Base-by-base conservation (phyloP, 805 yeast species). In the Wickerhamiella brachini region DNA sequence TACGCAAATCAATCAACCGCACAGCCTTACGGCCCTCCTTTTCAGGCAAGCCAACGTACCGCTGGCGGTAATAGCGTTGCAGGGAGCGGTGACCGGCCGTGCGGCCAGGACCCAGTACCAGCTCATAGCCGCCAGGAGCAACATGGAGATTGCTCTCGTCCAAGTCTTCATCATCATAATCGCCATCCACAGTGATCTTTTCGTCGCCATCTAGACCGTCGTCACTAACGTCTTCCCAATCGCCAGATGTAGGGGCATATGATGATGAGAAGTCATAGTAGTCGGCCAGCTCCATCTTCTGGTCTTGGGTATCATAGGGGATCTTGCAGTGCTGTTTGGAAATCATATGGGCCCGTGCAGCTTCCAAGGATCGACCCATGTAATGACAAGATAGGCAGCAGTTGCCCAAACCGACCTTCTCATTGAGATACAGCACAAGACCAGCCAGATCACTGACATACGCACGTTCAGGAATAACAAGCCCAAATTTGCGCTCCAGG, bases 331-430 rank as follows among this genome's bases (percentile, higher is more conserved):
- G 99, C 52, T 87, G 79, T 66, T 93, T 93, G 8, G 83, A 75
- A 4, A 73, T 59, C 84, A 87, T 82, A 66, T 93, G 99, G 44
- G 86, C 93, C 58, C 95, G 80, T 10, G 85, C 88, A 54, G 95
- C 84, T 61, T 85, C 94, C 29, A 90, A 63, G 50, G 80, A 78
- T 54, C 78, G 76, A n/a, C 97, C 97, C 65, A 85, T 83, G 63
- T 81, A 93, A 31, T 73, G 72, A 65, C 99, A 93, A 50, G 79
- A 76, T 46, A 90, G 67, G 65, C 98, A 93, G 56, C 83, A 77
- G 57, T 85, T 81, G 41, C 96, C 96, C 44, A 81, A 73, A 9
- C 89, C 84, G 50, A 90, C 78, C 59, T 83, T 81, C 56, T 87
- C 93, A 44, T 84, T 85, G 53, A 93, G 67, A 61, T 85, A 85